Evolutionary conservation across 345 rosid genomes (phyloP).

Genomic region (Pistacia vera): DNA sequence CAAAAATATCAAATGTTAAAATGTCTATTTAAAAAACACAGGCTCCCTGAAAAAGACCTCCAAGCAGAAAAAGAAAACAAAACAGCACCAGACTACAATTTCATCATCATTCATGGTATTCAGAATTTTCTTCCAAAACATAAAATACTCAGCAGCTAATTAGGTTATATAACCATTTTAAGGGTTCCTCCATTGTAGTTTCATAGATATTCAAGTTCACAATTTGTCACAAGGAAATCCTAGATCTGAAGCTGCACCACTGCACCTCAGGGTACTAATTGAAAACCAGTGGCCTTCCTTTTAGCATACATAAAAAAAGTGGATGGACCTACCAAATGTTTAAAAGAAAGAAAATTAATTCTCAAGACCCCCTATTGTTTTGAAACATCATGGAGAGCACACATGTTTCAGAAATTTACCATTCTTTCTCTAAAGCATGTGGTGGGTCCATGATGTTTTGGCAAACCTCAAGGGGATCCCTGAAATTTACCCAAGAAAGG

Average conservation of each 20-base stretch:
- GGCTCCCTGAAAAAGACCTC: background rate
- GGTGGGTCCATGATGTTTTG: too few relatives aligned
- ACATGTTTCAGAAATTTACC: too few relatives aligned
- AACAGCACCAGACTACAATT: background rate
- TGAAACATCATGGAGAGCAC: too few relatives aligned
- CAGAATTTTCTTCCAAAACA: background rate
- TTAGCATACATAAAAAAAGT: background rate
- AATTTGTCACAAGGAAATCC: background rate
- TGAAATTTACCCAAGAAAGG: too few relatives aligned
- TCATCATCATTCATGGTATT: background rate
- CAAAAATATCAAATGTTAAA: background rate
- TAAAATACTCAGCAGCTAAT: background rate
- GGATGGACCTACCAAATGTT: background rate
- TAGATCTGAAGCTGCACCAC: background rate
- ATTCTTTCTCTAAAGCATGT: too few relatives aligned
- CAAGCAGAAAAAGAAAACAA: background rate
- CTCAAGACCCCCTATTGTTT: too few relatives aligned
- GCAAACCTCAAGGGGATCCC: too few relatives aligned
- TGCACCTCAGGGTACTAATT: background rate
- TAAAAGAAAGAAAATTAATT: background rate
- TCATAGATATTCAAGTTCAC: background rate
- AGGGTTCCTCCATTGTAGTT: background rate
- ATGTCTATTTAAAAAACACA: background rate
- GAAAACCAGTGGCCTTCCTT: background rate
- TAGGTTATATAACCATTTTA: background rate